phyloP scores from a whole-genome alignment of 345 rosid species.

The Bruguiera sexangula region DNA sequence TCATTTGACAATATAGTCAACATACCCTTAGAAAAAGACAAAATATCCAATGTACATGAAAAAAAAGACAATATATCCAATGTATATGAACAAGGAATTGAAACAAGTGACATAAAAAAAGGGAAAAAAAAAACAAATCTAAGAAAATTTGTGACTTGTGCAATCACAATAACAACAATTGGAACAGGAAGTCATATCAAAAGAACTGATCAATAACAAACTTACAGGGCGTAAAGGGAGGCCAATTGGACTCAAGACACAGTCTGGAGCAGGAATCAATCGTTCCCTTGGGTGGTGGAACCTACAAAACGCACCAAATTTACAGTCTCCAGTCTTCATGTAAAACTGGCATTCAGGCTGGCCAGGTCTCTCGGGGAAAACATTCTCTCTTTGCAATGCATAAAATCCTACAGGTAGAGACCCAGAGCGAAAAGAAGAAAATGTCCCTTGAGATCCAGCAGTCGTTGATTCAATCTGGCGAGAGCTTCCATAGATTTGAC shows the following conservation, averaged over 20 bases:
- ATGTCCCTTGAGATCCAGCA: conserved; percentile 57
- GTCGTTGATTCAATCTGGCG: conserved; percentile 54
- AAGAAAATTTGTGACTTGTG: too few species aligned
- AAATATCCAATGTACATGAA: too few species aligned
- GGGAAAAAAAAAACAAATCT: too few species aligned
- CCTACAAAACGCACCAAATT: conserved; percentile 92
- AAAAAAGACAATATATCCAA: too few species aligned
- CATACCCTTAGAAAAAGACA: too few species aligned
- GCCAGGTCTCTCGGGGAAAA: conserved; percentile 96
- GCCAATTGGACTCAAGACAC: conserved; percentile 79
- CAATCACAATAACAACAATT: not conserved
- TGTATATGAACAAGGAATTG: too few species aligned
- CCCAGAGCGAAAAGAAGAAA: conserved; percentile 55
- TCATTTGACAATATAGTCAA: too few species aligned
- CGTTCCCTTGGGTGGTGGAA: conserved; percentile 98
- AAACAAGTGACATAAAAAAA: too few species aligned
- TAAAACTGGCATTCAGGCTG: conserved; percentile 95
- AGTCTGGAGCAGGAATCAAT: conserved; percentile 85
- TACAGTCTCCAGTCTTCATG: conserved; percentile 98
- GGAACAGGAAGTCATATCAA: not conserved
- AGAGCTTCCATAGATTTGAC: conserved; percentile 56
- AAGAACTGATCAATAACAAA: conserved; percentile 9
- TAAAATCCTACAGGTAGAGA: conserved; percentile 70
- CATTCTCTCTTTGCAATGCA: conserved; percentile 77
- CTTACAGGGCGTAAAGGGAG: conserved; percentile 95